A percentile compares a stretch with the other conserved stretches of the same genome.
Evolutionary conservation across 768 basidiomycete genomes (phyloP).

Genomic region (Mycena indigotica): DNA sequence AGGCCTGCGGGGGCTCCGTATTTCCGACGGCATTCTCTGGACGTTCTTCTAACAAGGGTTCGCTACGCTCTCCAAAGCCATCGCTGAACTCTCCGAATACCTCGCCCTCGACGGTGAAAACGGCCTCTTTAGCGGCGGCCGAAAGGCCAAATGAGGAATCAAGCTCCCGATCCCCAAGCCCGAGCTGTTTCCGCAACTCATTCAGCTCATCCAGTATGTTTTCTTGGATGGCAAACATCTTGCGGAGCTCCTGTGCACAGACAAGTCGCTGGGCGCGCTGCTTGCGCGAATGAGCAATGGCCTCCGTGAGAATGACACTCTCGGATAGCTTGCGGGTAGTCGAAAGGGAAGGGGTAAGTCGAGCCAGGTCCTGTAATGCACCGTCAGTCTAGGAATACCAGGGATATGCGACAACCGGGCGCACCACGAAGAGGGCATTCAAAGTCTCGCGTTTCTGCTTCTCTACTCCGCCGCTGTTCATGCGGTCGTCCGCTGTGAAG

Average conservation of each 20-base stretch:
- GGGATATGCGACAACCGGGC: background rate
- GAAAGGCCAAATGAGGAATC: background rate
- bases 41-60: background rate
- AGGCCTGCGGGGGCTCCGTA: too few species aligned
- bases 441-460: constrained; percentile 6
- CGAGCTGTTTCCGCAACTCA: background rate
- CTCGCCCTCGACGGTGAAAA: background rate
- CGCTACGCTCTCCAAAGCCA: constrained; percentile 1
- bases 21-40: background rate
- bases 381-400: background rate
- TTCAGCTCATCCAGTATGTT: background rate
- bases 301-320: constrained; percentile 4
- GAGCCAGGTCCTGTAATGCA: background rate
- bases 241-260: constrained; percentile 1
- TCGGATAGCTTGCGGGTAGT: constrained; percentile 4
- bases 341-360: constrained; percentile 1
- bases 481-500: constrained; percentile 6
- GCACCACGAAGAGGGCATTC: constrained; percentile 6
- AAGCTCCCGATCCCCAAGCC: background rate
- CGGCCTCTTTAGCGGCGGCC: background rate
- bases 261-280: constrained; percentile 4
- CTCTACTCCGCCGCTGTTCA: background rate
- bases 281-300: constrained; percentile 3
- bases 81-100: constrained; percentile 1
- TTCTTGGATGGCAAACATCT: background rate